Conservation (phyloP, 495 filamentous ascomycete genomes). For the Astrothelium subdiscretum region DNA sequence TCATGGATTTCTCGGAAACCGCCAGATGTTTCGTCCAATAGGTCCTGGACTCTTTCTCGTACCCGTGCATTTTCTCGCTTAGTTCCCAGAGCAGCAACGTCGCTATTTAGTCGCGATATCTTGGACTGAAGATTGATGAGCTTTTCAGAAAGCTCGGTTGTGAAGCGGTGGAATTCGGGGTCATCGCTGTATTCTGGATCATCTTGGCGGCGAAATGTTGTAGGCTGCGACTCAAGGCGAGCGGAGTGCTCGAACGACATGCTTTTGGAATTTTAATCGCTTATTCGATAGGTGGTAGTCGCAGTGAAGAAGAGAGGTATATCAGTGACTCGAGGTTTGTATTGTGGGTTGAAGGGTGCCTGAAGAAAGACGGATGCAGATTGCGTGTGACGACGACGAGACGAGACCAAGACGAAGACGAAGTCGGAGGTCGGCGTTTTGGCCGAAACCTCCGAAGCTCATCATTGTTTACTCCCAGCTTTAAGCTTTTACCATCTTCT, state of each 20-base stretch:
- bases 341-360: neutral
- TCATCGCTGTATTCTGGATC: constrained; percentile 74
- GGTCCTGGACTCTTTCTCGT: constrained; percentile 74
- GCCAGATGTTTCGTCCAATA: constrained; percentile 71
- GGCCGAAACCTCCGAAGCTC: neutral
- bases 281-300: constrained; percentile 17
- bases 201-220: constrained; percentile 50
- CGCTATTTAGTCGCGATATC: constrained; percentile 64
- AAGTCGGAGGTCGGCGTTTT: neutral
- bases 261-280: constrained; percentile 7
- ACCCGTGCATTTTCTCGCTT: constrained; percentile 83
- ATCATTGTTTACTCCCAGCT: neutral
- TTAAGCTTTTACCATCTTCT: neutral
- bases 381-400: neutral
- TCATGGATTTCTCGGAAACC: constrained; percentile 92
- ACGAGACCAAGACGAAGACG: too few species aligned
- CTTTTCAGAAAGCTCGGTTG: constrained; percentile 69
- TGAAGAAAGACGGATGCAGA: neutral
- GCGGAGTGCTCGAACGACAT: constrained; percentile 92
- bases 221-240: constrained; percentile 72
- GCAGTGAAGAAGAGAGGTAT: neutral
- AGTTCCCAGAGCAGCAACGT: constrained; percentile 77
- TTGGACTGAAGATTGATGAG: constrained; percentile 80
- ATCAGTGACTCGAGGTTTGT: constrained; percentile 4
- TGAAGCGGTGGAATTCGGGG: constrained; percentile 77